Evolutionary conservation across 495 filamentous ascomycete genomes (phyloP).

Genomic region (Chlorociboria aeruginascens): DNA sequence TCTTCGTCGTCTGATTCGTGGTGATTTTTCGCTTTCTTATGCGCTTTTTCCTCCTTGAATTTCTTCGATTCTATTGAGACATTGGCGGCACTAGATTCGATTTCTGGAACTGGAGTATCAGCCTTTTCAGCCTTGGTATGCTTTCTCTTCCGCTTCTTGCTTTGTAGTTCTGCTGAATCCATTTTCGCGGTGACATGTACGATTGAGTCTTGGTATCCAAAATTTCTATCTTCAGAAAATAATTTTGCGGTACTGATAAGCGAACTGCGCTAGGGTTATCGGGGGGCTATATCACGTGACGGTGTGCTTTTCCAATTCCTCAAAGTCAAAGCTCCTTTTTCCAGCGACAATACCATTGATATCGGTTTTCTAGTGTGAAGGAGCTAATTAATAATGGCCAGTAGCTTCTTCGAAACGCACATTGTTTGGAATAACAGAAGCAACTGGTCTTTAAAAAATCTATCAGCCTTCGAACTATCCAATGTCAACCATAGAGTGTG

Average conservation of each 20-base stretch:
- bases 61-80: constrained; percentile 4
- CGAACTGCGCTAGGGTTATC: constrained; percentile 11
- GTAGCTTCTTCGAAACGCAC: too few species aligned
- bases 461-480: too few species aligned
- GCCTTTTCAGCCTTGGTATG: constrained; percentile 12
- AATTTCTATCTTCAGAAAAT: constrained; percentile 1
- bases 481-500: too few species aligned
- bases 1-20: constrained; percentile 10
- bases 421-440: too few species aligned
- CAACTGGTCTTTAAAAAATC: too few species aligned
- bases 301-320: too few species aligned
- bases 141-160: constrained; percentile 22
- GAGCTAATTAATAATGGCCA: too few species aligned
- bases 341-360: too few species aligned
- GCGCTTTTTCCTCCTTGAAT: constrained; percentile 11
- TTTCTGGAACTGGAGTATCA: neutral
- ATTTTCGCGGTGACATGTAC: constrained; percentile 10
- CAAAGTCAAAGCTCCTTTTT: too few species aligned
- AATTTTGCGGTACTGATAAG: constrained; percentile 9
- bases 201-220: neutral
- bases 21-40: constrained; percentile 13
- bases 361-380: too few species aligned
- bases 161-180: constrained; percentile 18
- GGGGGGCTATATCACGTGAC: neutral
- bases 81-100: neutral